These are phyloP conservation scores for Neopestalotiopsis sp. DNA, from an alignment of 2,329 filamentous ascomycete genomes.

Conservation along the genomic window DNA sequence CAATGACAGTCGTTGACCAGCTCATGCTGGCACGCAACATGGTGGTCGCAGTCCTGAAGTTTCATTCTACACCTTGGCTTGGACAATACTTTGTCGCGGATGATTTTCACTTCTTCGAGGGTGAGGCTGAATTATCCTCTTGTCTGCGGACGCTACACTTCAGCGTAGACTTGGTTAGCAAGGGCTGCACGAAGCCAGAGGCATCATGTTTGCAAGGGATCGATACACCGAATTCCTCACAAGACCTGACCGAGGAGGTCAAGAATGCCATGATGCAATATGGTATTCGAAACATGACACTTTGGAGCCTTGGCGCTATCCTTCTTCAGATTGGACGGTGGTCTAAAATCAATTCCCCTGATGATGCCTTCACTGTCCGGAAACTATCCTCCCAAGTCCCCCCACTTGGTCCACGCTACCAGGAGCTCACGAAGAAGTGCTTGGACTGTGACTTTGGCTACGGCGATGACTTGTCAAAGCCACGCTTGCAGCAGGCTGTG, in stretches of 20 bases:
- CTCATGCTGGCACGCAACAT: background rate
- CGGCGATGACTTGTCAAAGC: conserved; percentile 16
- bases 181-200: background rate
- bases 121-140: background rate
- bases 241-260: conserved; percentile 17
- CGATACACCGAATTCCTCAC: background rate
- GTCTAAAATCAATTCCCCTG: conserved; percentile 12
- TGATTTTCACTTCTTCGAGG: background rate
- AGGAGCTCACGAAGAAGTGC: conserved; percentile 21
- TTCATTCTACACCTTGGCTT: conserved; percentile 1
- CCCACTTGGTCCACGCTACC: conserved; percentile 19
- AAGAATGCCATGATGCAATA: conserved; percentile 15
- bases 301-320: conserved; percentile 21
- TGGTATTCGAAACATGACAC: conserved; percentile 24
- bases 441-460: conserved; percentile 24
- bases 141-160: conserved; percentile 4
- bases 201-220: background rate
- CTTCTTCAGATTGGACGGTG: conserved; percentile 23
- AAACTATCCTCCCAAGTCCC: conserved; percentile 1
- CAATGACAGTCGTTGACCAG: background rate
- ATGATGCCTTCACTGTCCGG: conserved; percentile 19
- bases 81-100: background rate
- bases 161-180: background rate
- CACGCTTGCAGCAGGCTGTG: conserved; percentile 8
- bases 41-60: background rate